Base-by-base conservation (phyloP, 192 early-diverging fungal species). In the Rhizophagus prolifer region DNA sequence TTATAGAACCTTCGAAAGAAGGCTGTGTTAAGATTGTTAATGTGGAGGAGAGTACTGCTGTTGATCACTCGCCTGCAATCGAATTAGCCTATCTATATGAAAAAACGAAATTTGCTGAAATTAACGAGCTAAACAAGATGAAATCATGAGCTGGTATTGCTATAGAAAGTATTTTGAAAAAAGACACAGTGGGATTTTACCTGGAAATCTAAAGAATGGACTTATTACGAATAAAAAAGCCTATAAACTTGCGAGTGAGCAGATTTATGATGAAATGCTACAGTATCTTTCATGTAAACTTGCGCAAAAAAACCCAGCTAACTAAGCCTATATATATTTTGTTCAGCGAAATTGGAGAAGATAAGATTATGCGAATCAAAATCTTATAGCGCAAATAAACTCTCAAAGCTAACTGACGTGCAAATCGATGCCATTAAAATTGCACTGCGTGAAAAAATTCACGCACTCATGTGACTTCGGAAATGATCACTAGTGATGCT, bases 201-300 rank as follows among this genome's bases (percentile, higher is more conserved):
- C 72, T 54, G 46, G 5, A 70, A 70, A 16, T 3, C 36, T 38
- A 46, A 46, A 44, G 26, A 44, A 69, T 69, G 19, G 26, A 62
- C 21, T 62, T 62, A 28, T 28, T 28, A 62, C 60, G 60, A n/a
- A 59, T 60, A 72, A 72, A 36, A 72, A 54, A 72, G 71, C 71
- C 34, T 62, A 74, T 63, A 34, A 74, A 41, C 61, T 74, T 36
- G 72, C 59, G 38, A 74, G 60, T 74, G 34, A 36, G 21, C 72
- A 62, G 60, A 74, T 74, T 74, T 74, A 74, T 74, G 59, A 74
- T 74, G 50, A 74, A 74, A 74, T 74, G 72, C 38, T 74, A 74
- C 72, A 74, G 21, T 74, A 74, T 74, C 59, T 63, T 74, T 74
- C 59, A 74, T 74, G 36, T 74, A 74, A 74, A 26, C 41, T 74